A percentile compares a stretch with the other conserved stretches of the same genome.
Conservation (phyloP, 805 yeast species). For the Kuraishia cidri region DNA sequence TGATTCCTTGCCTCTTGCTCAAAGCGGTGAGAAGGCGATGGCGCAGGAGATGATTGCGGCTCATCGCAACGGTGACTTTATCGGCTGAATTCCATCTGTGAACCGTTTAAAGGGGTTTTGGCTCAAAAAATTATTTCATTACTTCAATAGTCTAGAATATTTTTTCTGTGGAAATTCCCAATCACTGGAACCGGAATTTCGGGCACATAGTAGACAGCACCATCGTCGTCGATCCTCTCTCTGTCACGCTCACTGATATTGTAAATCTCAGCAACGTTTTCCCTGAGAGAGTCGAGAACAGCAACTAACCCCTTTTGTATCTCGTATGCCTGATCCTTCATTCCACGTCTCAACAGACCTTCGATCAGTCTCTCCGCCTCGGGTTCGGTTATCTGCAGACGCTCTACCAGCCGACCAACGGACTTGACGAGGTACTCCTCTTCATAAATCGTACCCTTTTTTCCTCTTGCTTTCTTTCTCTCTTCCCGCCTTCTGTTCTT, state of each 20-base stretch:
- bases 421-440: conserved; percentile 91
- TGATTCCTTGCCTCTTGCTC: too few relatives aligned
- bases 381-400: conserved; percentile 62
- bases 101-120: too few relatives aligned
- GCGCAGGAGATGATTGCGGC: too few relatives aligned
- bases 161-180: conserved; percentile 49
- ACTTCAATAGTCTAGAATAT: conserved; percentile 57
- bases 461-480: conserved; percentile 91
- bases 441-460: conserved; percentile 95
- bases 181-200: conserved; percentile 68
- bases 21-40: too few relatives aligned
- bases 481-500: conserved; percentile 94
- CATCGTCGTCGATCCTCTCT: conserved; percentile 84
- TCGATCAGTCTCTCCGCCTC: conserved; percentile 73
- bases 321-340: conserved; percentile 74
- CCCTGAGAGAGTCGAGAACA: conserved; percentile 43
- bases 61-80: too few relatives aligned
- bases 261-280: conserved; percentile 69
- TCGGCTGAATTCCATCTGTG: too few relatives aligned
- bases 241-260: conserved; percentile 77
- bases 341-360: conserved; percentile 63
- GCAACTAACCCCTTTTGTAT: conserved; percentile 62
- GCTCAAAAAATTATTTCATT: too few relatives aligned
- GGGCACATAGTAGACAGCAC: conserved; percentile 69
- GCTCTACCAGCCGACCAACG: conserved; percentile 78